These are phyloP conservation scores for Leishmania aethiopica DNA, from an alignment of 208 protist species.

Conservation along the genomic window DNA sequence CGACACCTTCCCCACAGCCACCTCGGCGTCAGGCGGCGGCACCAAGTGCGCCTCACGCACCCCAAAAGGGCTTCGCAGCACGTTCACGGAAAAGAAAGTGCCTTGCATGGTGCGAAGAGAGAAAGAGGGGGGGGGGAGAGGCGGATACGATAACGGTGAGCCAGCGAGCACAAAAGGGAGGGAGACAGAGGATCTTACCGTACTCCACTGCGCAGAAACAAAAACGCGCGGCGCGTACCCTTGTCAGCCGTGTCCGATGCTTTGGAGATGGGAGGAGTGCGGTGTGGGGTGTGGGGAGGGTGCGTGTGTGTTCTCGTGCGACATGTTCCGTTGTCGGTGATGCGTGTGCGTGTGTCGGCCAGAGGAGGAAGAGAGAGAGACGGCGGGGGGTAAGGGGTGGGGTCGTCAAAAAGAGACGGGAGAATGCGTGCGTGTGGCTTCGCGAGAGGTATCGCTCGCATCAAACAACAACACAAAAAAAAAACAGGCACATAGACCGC, in stretches of 20 bases:
- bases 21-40: slow-evolving; percentile 6
- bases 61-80: slow-evolving; percentile 68
- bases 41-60: slow-evolving; percentile 62
- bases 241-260: background rate
- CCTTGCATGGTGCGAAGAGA: background rate
- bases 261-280: background rate
- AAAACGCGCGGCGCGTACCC: background rate
- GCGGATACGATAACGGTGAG: background rate
- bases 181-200: background rate
- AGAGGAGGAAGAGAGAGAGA: background rate
- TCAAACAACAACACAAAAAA: no score
- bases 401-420: background rate
- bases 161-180: background rate
- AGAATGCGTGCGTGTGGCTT: background rate
- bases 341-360: background rate
- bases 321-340: background rate
- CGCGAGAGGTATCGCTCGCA: background rate
- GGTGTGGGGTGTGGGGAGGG: background rate
- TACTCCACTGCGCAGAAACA: background rate
- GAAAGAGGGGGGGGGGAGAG: background rate
- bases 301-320: background rate
- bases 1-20: background rate
- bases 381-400: background rate
- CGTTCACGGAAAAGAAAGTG: slow-evolving; percentile 30
- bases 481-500: background rate